Base-by-base conservation (phyloP, 2,329 filamentous ascomycete species). In the Ampelomyces quisqualis region DNA sequence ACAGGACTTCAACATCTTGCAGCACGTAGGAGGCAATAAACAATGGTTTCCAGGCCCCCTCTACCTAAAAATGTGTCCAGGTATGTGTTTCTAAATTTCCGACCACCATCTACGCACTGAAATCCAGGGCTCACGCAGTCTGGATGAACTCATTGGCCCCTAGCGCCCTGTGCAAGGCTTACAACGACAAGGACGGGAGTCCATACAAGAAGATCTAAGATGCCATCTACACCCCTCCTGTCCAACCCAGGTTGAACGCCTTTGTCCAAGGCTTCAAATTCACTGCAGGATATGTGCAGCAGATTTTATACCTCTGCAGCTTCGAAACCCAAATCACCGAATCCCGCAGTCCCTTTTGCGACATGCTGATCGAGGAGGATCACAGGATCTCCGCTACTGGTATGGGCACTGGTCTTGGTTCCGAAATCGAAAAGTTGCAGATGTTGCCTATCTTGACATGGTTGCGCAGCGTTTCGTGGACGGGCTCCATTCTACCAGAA, bases 321-420 rank as follows among this genome's bases (percentile, higher is more conserved):
- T 87, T 84, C 44, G 84, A 88, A 55, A 81, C 77, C 3, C 83
- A 86, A 54, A 85, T 86, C 49, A 80, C 73, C 0, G 82, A 83
- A 1, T 68, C 67, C 2, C 53, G 46, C 11, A 84, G 80, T 4
- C 79, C 81, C 0, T 86, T 79, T 70, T 86, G 84, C 58, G 69
- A 70, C 35, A 71, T 84, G 11, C 82, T 85, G 53, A 81, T 76
- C 3, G 71, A 82, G 22, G 70, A 79, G 2, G 84, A 87, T 73
- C 75, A 2, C 81, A 86, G 49, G 83, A 86, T 55, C 66, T 87
- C 26, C 77, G 81, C 20, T 87, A 87, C 64, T 85, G 80, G 67
- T 85, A 86, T 54, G 80, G n/a, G 80, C 8, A 71, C 76, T 1
- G 82, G 83, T 0, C 78, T 79, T 0, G 81, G 78, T 1, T 73